Base-by-base conservation (phyloP, 371 early-diverging fungal species). In the Dinochytrium kinnereticum region DNA sequence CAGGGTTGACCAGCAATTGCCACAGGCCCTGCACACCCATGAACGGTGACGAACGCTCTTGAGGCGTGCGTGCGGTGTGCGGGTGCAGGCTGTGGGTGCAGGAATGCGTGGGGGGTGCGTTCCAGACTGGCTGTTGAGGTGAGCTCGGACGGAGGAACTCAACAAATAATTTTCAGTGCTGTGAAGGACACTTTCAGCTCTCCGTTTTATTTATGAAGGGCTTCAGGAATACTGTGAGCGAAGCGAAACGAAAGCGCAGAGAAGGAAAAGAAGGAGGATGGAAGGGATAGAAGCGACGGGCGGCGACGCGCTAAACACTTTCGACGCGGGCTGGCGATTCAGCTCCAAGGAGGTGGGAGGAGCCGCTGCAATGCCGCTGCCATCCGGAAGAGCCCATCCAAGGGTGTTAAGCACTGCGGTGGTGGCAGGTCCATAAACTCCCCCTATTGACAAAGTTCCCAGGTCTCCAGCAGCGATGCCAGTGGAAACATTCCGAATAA, bases 381-480 rank as follows among this genome's bases (percentile, higher is more conserved):
- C 2, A 26, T 39, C 26, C 40, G 3, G 2, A 10, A 40, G n/a
- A 21, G 40, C n/a, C 78, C 79, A 81, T 0, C 81, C 81, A 49
- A 81, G 26, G 13, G 74, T 40, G 1, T 39, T 21, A 34, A 81
- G 39, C n/a, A 78, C 44, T 0, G 36, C 53, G 17, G 67, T 17
- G 2, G 69, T 76, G 30, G 31, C 31, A n/a, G 76, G 76, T 38
- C 81, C 78, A 49, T 76, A 78, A 28, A 76, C 66, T 0, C 78
- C 77, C 33, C 50, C 69, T 13, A 57, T 57, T 1, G 26, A 36
- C 31, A 72, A 51, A 2, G 66, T 53, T 37, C 55, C 57, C 2
- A 57, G 53, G 34, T 51, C 53, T 44, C 30, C 33, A 2, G 26
- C 30, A 36, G 65, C 51, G 10, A 28, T 24, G 51, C 51, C 37